Base-by-base conservation (phyloP, 345 rosid genomes). In the Salix caprea region DNA sequence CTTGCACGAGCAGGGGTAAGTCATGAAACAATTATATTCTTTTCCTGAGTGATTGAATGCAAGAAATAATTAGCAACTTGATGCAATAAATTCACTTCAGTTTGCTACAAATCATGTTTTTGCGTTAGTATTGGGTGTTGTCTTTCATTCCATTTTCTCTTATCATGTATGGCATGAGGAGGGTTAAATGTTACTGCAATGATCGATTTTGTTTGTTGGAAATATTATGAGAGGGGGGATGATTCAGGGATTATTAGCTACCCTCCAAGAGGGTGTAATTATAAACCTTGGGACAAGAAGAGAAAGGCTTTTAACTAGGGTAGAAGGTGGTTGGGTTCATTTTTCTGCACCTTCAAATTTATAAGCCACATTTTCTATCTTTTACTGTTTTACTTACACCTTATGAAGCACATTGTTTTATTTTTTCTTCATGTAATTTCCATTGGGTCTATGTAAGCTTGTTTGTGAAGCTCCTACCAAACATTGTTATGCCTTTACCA, bases 1-100 rank as follows among this genome's bases (percentile, higher is more conserved):
- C 95, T 96, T 80, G 95, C 96, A 73, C 89, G 96, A 78, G 98
- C 94, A 67, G 97, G 99, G 97, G 97, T 95, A 85, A 87, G 97
- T 77, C 75, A 42, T 68, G 37, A 30, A 36, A n/a, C 21, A 34
- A 39, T 19, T 21, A 12, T 30, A 3, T 7, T 37, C 30, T 18
- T 16, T 7, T 66, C 30, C 1, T 1, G 9, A 15, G 66, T 37
- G 72, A 65, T 65, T 37, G 14, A 30, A 32, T 32, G 68, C 11
- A 2, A 58, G 4, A 2, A 66, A 66, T 52, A 26, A 56, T 18
- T 21, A 36, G 39, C 30, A 21, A 26, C 10, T 2, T 44, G 14
- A 68, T 54, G 52, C 40, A 28, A 56, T 21, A 12, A 37, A 28
- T 40, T 74, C 7, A 5, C 14, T 1, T 60, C 34, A 10, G 5